These are phyloP conservation scores for Podospora tetraspora DNA, from an alignment of 495 filamentous ascomycete genomes.

Conservation along the genomic window DNA sequence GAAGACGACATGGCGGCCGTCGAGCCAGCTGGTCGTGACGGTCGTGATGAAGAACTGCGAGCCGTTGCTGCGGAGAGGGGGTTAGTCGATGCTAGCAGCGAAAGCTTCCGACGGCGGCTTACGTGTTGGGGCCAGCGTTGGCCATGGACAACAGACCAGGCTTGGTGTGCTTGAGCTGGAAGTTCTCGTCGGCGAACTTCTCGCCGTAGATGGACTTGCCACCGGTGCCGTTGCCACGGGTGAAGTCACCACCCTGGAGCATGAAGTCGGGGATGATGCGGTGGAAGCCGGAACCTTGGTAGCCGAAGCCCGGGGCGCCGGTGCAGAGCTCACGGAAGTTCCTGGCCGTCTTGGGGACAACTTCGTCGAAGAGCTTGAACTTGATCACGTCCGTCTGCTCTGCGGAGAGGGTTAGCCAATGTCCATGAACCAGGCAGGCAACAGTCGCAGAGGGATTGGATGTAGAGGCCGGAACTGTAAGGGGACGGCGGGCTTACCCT, in stretches of 20 bases:
- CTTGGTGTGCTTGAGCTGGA: constrained; percentile 56
- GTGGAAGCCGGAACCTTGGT: constrained; percentile 82
- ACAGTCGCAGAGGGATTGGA: background rate
- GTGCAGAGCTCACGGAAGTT: constrained; percentile 97
- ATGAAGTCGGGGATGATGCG: constrained; percentile 95
- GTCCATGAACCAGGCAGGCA: background rate
- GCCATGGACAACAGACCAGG: constrained; percentile 74
- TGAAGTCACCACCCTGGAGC: constrained; percentile 99
- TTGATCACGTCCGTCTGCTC: constrained; percentile 75
- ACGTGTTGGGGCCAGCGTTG: constrained; percentile 77
- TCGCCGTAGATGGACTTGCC: constrained; percentile 86
- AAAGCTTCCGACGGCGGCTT: constrained; percentile 26
- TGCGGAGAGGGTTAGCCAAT: constrained; percentile 34
- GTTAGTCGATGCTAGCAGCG: background rate
- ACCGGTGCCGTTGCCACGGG: constrained; percentile 82
- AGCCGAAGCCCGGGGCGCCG: constrained; percentile 82
- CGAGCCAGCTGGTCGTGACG: constrained; percentile 64
- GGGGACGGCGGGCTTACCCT: constrained; percentile 49
- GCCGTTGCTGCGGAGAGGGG: constrained; percentile 51
- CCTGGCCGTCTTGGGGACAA: constrained; percentile 83
- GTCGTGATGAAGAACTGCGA: constrained; percentile 79
- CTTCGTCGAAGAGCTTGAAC: constrained; percentile 83
- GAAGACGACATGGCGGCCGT: constrained; percentile 79
- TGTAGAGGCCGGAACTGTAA: constrained; percentile 16
- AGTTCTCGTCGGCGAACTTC: constrained; percentile 82